Base-by-base conservation (phyloP, 139 green algal species). In the Tetradesmus obliquus region DNA sequence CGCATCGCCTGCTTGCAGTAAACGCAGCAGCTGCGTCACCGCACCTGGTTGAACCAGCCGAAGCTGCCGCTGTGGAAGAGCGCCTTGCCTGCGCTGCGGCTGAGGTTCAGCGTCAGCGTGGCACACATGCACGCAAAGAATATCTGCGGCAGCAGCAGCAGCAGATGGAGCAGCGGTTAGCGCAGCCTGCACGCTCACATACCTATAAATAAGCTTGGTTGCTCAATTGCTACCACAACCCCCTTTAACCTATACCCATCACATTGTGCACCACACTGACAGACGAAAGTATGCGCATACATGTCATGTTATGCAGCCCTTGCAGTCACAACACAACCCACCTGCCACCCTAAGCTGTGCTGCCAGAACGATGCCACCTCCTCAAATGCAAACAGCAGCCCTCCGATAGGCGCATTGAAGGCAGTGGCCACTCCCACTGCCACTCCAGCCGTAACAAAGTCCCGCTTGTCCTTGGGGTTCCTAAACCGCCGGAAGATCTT, bases 331-430 rank as follows among this genome's bases (percentile, higher is more conserved):
- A 45, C 32, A 45, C 32, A 45, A 24, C 62, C 3, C 71, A 90
- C 71, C 86, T 90, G 97, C 97, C 97, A 98, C 13, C 96, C 96
- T 54, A 99, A 94, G 55, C 92, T 92, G 82, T 96, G 95, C 93
- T 96, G 95, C 94, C 96, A 98, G 94, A 97, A 98, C 62, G 93
- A 96, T 9, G 97, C 96, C 62, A 98, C 93, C 95, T 99, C 97
- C 91, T 99, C 97, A 89, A 98, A 97, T 22, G 96, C 95, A 92
- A 98, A 99, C 79, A 99, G 94, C 91, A 99, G 94, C n/a, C 97
- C 97, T 8, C 97, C 97, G 72, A 92, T 92, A 7, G 90, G 90
- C 10, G 90, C 90, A 82, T 95, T 95, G 93, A 99, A 99, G 8
- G 97, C 97, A 8, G 95, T 94, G 2, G 97, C 97, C 5, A 98